Conservation (phyloP, 2,329 filamentous ascomycete species). For the Exophiala mesophila region DNA sequence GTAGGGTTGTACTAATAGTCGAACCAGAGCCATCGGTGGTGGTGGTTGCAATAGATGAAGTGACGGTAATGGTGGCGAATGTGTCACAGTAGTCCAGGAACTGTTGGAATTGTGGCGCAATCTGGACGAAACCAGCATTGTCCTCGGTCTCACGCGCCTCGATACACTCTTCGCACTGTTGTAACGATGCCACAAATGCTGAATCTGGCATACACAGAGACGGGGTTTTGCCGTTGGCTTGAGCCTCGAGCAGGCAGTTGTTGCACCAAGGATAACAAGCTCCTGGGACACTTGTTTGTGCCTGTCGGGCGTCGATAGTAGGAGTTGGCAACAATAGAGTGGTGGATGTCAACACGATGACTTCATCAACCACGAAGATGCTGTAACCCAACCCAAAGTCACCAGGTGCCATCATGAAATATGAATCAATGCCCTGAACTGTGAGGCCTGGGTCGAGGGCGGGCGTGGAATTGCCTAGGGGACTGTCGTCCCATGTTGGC, state of each 20-base stretch:
- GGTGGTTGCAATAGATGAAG: slow-evolving; percentile 8
- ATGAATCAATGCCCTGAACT: slow-evolving; percentile 32
- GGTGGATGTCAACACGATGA: slow-evolving; percentile 41
- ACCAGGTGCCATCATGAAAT: slow-evolving; percentile 61
- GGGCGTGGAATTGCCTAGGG: slow-evolving; percentile 21
- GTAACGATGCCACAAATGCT: slow-evolving; percentile 37
- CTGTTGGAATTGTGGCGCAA: slow-evolving; percentile 40
- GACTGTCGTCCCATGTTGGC: slow-evolving; percentile 28
- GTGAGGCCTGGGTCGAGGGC: slow-evolving; percentile 32
- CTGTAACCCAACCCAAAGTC: slow-evolving; percentile 60
- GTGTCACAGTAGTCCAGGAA: slow-evolving; percentile 45
- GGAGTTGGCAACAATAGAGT: slow-evolving; percentile 34
- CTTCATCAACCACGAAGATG: slow-evolving; percentile 50
- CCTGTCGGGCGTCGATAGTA: slow-evolving; percentile 24
- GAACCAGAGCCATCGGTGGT: slow-evolving; percentile 11
- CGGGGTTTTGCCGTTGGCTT: slow-evolving; percentile 44
- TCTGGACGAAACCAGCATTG: slow-evolving; percentile 30
- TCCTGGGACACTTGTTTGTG: slow-evolving; percentile 36
- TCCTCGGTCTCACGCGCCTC: slow-evolving; percentile 21
- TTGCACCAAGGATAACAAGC: slow-evolving; percentile 54
- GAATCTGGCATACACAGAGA: slow-evolving; percentile 44
- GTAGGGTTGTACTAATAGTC: slow-evolving; percentile 3
- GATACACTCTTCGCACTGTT: slow-evolving; percentile 44
- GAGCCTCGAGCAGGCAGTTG: slow-evolving; percentile 44
- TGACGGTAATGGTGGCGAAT: slow-evolving; percentile 15